These are phyloP conservation scores for Paspalum notatum DNA, from an alignment of 176 grass and related monocot species.

Conservation along the genomic window DNA sequence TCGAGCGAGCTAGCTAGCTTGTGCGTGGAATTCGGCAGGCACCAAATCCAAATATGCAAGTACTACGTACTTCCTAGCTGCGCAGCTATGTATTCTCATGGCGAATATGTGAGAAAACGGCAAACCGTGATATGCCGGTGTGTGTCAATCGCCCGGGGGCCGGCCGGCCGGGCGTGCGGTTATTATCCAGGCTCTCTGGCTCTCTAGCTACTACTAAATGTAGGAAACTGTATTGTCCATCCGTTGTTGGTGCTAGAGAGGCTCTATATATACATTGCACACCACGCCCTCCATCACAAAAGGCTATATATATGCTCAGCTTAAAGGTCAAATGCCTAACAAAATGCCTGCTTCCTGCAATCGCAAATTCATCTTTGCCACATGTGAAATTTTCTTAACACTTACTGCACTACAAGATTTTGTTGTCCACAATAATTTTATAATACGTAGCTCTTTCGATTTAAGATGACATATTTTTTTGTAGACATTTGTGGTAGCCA, in stretches of 20 bases:
- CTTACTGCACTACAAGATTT: no score
- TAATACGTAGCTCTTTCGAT: no score
- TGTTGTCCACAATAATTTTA: no score
- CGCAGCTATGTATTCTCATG: neutral
- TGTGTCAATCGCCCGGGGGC: neutral
- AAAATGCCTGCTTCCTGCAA: neutral
- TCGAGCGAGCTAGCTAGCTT: neutral
- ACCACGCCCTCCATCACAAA: neutral
- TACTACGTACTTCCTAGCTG: no score
- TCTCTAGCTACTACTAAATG: neutral
- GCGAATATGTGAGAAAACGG: slow-evolving; percentile 31
- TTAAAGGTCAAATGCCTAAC: neutral
- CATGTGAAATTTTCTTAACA: no score
- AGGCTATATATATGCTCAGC: neutral
- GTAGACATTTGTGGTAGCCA: no score
- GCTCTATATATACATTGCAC: neutral
- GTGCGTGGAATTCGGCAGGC: neutral
- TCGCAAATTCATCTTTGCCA: no score
- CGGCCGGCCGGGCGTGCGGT: neutral
- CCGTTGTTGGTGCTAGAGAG: no score
- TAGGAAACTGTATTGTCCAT: slow-evolving; percentile 4
- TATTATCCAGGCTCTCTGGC: neutral
- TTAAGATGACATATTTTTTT: no score
- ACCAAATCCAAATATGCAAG: neutral
- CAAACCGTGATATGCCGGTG: neutral